These are phyloP conservation scores for Teunomyces stri DNA, from an alignment of 805 yeast genomes.

Conservation along the genomic window DNA sequence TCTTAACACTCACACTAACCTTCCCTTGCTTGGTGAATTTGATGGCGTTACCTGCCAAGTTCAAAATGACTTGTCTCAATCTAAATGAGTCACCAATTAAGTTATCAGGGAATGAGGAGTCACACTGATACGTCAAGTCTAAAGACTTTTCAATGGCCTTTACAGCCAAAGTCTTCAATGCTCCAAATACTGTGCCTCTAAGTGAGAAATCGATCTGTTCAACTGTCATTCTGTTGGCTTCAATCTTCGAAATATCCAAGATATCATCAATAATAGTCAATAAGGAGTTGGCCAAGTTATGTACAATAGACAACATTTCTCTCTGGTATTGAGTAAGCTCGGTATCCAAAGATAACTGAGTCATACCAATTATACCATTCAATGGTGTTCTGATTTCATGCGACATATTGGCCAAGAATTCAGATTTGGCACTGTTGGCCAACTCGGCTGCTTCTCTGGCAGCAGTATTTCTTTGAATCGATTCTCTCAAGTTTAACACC, in stretches of 20 bases:
- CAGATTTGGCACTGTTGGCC: conserved; percentile 86
- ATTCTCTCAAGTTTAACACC: conserved; percentile 81
- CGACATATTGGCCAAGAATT: conserved; percentile 84
- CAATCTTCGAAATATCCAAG: conserved; percentile 88
- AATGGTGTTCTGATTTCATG: conserved; percentile 85
- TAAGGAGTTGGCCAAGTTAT: conserved; percentile 80
- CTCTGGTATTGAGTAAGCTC: conserved; percentile 89
- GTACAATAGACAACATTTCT: conserved; percentile 87
- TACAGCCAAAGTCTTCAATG: conserved; percentile 83
- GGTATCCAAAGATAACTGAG: conserved; percentile 83
- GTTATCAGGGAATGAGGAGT: conserved; percentile 83
- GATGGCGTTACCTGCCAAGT: conserved; percentile 86
- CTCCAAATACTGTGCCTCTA: conserved; percentile 87
- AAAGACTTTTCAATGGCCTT: conserved; percentile 85
- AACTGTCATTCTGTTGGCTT: conserved; percentile 90
- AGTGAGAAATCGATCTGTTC: conserved; percentile 85
- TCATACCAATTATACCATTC: conserved; percentile 93
- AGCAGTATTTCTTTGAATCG: conserved; percentile 87
- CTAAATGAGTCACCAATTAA: conserved; percentile 88
- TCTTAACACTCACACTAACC: conserved; percentile 71
- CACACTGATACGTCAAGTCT: conserved; percentile 77
- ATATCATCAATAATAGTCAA: conserved; percentile 88
- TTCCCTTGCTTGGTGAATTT: conserved; percentile 83
- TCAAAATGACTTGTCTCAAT: conserved; percentile 80
- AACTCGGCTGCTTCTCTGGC: conserved; percentile 94